Conservation (phyloP, 495 filamentous ascomycete species). For the Lasiosphaeria miniovina region DNA sequence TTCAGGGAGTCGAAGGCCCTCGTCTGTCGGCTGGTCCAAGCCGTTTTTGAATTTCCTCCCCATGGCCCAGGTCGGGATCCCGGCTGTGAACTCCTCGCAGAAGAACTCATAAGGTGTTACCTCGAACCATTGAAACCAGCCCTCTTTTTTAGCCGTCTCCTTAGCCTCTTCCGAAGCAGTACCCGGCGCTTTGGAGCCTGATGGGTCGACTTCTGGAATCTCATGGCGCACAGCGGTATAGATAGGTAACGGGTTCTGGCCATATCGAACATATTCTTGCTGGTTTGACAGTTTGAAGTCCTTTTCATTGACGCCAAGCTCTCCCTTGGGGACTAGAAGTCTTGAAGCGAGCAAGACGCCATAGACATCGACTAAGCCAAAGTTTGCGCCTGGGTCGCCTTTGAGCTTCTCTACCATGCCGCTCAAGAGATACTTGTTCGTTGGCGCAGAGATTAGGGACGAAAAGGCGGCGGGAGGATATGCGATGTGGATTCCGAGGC, state of each 20-base stretch:
- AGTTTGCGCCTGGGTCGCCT: constrained; percentile 73
- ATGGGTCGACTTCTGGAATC: constrained; percentile 63
- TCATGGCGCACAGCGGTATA: constrained; percentile 95
- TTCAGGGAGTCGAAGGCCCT: constrained; percentile 69
- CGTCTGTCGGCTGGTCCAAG: constrained; percentile 51
- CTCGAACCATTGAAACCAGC: constrained; percentile 99
- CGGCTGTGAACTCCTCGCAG: constrained; percentile 82
- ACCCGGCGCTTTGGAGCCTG: constrained; percentile 44
- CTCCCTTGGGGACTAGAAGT: constrained; percentile 79
- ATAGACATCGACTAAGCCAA: constrained; percentile 90
- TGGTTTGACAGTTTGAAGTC: constrained; percentile 92
- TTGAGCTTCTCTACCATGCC: constrained; percentile 87
- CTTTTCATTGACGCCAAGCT: constrained; percentile 65
- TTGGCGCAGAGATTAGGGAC: constrained; percentile 74
- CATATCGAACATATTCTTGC: constrained; percentile 63
- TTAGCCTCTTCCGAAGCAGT: constrained; percentile 48
- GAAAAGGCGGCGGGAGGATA: constrained; percentile 81
- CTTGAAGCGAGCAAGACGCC: constrained; percentile 80
- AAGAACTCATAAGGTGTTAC: constrained; percentile 94
- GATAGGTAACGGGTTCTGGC: constrained; percentile 83
- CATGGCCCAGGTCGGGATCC: constrained; percentile 92
- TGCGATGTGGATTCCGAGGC: constrained; percentile 83
- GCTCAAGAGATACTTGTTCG: constrained; percentile 86
- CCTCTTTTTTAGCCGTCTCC: constrained; percentile 64
- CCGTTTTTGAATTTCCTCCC: constrained; percentile 79